Conservation (phyloP, 2,329 filamentous ascomycete genomes). For the Fusarium aywerte region DNA sequence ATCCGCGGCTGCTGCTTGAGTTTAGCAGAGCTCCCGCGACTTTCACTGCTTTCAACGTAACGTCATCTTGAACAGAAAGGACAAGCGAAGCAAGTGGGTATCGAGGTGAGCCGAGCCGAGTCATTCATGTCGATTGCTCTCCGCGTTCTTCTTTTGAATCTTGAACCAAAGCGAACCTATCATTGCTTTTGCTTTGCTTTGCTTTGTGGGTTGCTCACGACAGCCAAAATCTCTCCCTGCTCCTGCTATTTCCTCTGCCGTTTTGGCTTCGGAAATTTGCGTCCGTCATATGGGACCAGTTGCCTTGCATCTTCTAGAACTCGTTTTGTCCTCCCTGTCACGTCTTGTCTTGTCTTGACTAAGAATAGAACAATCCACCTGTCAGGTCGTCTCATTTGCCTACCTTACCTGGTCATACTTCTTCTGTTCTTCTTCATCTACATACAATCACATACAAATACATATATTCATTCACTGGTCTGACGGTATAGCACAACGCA, state of each 20-base stretch:
- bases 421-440: constrained; percentile 27
- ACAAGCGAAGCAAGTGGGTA: constrained; percentile 42
- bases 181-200: constrained; percentile 10
- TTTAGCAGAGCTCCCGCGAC: constrained; percentile 16
- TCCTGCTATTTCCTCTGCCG: constrained; percentile 31
- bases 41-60: constrained; percentile 18
- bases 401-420: neutral
- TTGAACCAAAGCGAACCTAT: constrained; percentile 37
- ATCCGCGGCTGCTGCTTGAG: constrained; percentile 19
- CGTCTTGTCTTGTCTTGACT: constrained; percentile 2
- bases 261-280: constrained; percentile 19
- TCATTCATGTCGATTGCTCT: constrained; percentile 49
- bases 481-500: constrained; percentile 21
- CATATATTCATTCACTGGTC: constrained; percentile 4
- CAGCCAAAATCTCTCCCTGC: constrained; percentile 37
- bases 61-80: constrained; percentile 18
- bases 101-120: constrained; percentile 49
- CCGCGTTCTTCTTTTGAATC: constrained; percentile 41
- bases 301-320: constrained; percentile 19
- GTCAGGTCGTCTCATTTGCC: neutral
- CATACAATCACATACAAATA: constrained; percentile 4
- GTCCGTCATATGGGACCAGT: constrained; percentile 42
- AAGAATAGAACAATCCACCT: neutral
- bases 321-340: constrained; percentile 19
- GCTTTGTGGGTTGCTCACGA: constrained; percentile 48